A percentile compares a stretch with the other conserved stretches of the same genome.
Conservation (phyloP, 2,329 filamentous ascomycete species). For the Calycina herbarum region DNA sequence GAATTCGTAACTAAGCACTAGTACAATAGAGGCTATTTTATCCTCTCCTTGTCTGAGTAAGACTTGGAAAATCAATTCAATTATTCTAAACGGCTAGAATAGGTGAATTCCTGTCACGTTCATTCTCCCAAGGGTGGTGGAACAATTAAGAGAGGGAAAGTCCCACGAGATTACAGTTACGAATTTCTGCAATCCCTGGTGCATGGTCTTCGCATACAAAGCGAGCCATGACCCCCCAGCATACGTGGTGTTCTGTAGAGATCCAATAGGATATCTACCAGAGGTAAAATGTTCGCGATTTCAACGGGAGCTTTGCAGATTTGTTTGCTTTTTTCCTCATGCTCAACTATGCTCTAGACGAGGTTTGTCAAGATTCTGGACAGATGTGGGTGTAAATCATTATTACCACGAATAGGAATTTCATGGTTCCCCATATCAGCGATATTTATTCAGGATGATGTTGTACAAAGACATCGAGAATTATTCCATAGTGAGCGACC, state of each 20-base stretch:
- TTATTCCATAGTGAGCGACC: slow-evolving; percentile 14
- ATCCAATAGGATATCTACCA: neutral
- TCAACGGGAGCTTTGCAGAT: neutral
- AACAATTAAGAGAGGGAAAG: no score
- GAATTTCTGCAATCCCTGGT: no score
- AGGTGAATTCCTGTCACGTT: no score
- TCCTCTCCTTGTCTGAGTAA: no score
- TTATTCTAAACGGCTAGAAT: no score
- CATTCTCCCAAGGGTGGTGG: no score
- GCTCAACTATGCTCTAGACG: neutral
- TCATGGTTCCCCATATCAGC: slow-evolving; percentile 32
- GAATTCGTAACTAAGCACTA: no score
- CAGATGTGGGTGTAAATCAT: no score
- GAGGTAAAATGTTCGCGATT: neutral
- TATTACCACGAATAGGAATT: slow-evolving; percentile 31
- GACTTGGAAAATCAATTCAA: no score
- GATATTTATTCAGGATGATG: slow-evolving; percentile 32
- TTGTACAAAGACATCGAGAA: slow-evolving; percentile 23
- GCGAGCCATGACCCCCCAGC: neutral
- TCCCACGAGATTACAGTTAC: no score
- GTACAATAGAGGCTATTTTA: no score
- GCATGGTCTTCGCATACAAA: neutral
- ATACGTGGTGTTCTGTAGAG: neutral
- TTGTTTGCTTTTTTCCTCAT: neutral
- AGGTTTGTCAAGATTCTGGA: neutral